Base-by-base conservation (phyloP, 768 basidiomycete species). In the Harrya chromipes region DNA sequence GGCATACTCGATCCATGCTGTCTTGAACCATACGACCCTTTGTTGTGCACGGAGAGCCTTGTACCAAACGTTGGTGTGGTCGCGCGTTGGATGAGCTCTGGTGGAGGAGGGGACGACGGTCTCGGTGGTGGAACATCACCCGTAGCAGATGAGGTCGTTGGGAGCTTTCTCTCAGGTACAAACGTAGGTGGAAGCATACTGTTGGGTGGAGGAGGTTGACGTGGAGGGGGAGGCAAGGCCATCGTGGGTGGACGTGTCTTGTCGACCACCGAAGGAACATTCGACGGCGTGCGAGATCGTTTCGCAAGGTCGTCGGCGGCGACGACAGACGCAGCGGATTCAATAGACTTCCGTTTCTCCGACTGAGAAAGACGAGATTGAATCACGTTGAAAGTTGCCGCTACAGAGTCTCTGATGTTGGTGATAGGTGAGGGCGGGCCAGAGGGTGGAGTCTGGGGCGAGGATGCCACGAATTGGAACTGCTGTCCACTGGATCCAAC, bases 31-130 rank as follows among this genome's bases (percentile, higher is more conserved):
- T 76, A 75, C 16, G 66, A 65, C 43, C 73, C 67, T 49, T 69
- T 76, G 29, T 77, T 76, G 29, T 81, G 79, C 9, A 84, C 76
- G 34, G 77, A 74, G 16, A 86, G 71, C 46, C 80, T 76, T 2
- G 81, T 70, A 2, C 87, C 86, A 57, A 89, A 83, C 7, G 85
- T 85, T 1, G 90, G 90, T 1, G 90, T 92, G 4, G 90, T 90
- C 10, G 94, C 92, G 13, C 94, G 87, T 61, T 91, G 86, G 53
- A 97, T 84, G 62, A 97, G 87, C 49, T 97, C 94, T 16, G 87
- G 74, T 16, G 94, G 95, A 6, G 94, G 94, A 2, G 95, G 94
- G 0, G 95, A 97, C 4, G 84, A 87, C 0, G 95, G 95, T 38
- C 94, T 77, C 24, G 90, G 86, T 0, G 94, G 94, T 11, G 88